A percentile compares a stretch with the other conserved stretches of the same genome.
Conservation (phyloP, 2,329 filamentous ascomycete species). For the Xylaria digitata region DNA sequence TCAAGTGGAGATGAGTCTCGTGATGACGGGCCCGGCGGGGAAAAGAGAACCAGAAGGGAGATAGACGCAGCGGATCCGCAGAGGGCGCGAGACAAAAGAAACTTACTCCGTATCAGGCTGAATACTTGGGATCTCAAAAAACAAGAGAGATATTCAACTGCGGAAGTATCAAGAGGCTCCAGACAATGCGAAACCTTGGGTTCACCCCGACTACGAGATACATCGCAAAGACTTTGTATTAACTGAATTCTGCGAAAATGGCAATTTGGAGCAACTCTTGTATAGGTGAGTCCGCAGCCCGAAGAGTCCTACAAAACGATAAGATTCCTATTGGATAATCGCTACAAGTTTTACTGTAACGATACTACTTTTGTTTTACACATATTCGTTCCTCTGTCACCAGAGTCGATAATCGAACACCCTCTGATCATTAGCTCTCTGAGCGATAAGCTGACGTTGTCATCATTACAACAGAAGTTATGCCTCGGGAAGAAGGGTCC, state of each 20-base stretch:
- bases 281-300: slow-evolving; percentile 15
- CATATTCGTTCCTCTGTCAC: not conserved
- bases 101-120: not conserved
- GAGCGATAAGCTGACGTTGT: slow-evolving; percentile 2
- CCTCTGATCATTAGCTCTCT: not conserved
- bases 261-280: slow-evolving; percentile 36
- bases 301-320: not conserved
- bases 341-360: not conserved
- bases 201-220: not conserved
- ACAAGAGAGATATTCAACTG: not conserved
- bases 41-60: not conserved
- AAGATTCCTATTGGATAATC: not conserved
- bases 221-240: slow-evolving; percentile 34
- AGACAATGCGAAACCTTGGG: too few species aligned
- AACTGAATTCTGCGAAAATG: slow-evolving; percentile 36
- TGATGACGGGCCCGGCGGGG: slow-evolving; percentile 2
- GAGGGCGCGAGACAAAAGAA: not conserved
- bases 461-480: slow-evolving; percentile 9
- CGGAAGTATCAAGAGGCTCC: too few species aligned
- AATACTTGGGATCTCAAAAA: not conserved
- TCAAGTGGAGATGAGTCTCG: slow-evolving; percentile 39
- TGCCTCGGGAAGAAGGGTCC: not conserved
- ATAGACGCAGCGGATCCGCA: not conserved
- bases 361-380: not conserved
- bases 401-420: not conserved